Evolutionary conservation across 306 rosid genomes (phyloP).

Genomic region (Acacia acuminata): DNA sequence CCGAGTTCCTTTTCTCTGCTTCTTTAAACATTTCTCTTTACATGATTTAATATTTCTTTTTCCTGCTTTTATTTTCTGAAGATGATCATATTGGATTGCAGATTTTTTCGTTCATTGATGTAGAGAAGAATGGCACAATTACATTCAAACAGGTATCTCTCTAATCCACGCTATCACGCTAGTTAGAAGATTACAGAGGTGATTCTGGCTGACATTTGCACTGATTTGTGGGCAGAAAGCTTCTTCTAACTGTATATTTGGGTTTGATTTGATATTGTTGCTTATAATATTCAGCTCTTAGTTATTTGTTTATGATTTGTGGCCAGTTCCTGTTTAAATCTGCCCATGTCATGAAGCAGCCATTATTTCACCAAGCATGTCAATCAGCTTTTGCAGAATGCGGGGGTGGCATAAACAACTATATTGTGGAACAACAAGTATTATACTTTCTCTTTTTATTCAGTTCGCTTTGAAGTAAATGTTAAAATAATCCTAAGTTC

Average conservation of each 20-base stretch:
- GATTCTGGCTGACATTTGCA: background rate
- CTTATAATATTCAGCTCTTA: background rate
- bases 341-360: conserved; percentile 61
- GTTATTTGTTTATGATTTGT: conserved; percentile 14
- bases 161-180: background rate
- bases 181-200: background rate
- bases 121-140: conserved; percentile 33
- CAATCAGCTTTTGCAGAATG: conserved; percentile 68
- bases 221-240: conserved; percentile 10
- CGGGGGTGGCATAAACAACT: background rate
- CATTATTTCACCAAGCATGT: conserved; percentile 69
- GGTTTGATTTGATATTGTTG: conserved; percentile 6
- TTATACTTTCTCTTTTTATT: conserved; percentile 18
- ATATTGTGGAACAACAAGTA: background rate
- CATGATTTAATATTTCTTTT: background rate
- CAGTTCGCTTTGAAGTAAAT: background rate
- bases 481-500: conserved; percentile 33
- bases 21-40: conserved; percentile 11
- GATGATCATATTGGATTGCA: background rate
- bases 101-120: conserved; percentile 16
- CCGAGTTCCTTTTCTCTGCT: background rate
- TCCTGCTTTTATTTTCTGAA: background rate
- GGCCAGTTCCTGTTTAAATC: conserved; percentile 79
- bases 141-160: conserved; percentile 63
- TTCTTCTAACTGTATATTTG: background rate